Evolutionary conservation across 176 grass and related monocot species (phyloP).

Genomic region (Musa beccarii): DNA sequence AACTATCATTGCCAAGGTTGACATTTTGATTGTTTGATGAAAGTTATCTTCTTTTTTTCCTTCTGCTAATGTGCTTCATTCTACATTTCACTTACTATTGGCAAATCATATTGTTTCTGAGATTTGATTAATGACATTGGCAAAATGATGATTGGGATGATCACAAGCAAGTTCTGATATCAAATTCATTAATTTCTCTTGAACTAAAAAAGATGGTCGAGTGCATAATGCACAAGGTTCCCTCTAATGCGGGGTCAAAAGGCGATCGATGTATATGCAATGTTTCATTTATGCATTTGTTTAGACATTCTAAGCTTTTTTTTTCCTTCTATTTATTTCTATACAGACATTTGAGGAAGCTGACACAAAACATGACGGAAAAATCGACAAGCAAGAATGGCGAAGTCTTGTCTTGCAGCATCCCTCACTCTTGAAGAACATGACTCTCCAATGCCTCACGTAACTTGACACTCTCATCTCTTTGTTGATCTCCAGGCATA

Average conservation of each 20-base stretch:
- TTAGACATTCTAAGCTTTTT: background rate
- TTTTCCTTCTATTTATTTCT: background rate
- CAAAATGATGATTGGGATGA: too few relatives aligned
- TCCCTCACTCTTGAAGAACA: background rate
- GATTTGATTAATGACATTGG: too few relatives aligned
- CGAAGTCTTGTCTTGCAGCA: background rate
- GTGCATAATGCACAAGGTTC: too few relatives aligned
- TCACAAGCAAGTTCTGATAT: too few relatives aligned
- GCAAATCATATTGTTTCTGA: too few relatives aligned
- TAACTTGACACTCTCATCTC: background rate
- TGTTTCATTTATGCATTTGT: background rate
- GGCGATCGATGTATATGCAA: too few relatives aligned
- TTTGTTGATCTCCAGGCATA: too few relatives aligned
- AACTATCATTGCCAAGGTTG: slow-evolving; percentile 12
- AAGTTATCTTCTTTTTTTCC: background rate
- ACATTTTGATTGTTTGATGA: background rate
- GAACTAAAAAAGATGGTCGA: too few relatives aligned
- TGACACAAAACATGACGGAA: slow-evolving; percentile 6
- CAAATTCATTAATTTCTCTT: too few relatives aligned
- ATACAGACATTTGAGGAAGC: slow-evolving; percentile 2
- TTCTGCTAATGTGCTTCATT: background rate
- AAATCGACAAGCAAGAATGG: slow-evolving; percentile 2
- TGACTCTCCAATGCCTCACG: slow-evolving; percentile 3
- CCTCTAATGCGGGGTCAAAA: background rate
- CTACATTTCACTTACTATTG: background rate